Evolutionary conservation across 305 asterid genomes (phyloP), one percentile per base, ranked within the genome.

Genomic region (Lippia alba): DNA sequence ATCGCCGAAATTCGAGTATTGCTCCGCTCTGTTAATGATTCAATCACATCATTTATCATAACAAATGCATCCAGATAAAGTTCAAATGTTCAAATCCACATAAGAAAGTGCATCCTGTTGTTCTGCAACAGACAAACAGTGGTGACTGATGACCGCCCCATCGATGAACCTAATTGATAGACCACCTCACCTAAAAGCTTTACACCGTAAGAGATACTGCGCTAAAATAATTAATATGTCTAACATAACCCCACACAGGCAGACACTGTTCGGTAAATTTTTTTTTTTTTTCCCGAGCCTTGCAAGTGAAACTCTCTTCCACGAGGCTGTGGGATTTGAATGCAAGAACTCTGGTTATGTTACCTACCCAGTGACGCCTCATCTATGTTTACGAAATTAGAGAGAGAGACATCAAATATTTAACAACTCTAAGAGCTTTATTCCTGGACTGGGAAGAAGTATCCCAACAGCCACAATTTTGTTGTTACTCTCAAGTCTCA

Each of bases 381-480:
- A 44, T 44, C 49, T 3, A 8, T 5, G 49, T 11, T 44, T 44
- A 44, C 4, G 49, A 8, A 5, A 8, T 39, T 39, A 39, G 7
- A 39, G 45, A 44, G 49, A 11, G 0, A 11, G 49, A 8, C 49
- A 44, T 36, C 6, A 36, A 36, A 36, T 36, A 36, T 44, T 44
- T 7, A 10, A 44, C 12, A 66, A 49, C 53, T 48, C 19, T 18
- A 59, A 44, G 11, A 44, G 4, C 12, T 66, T 45, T 73, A 49
- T 61, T 54, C 70, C 53, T 45, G 57, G 46, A 61, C 53, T 10
- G 48, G 49, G 17, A 56, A 67, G 51, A 66, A 24, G 34, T 68
- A 69, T 56, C 63, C 64, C 45, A 34, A 40, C 63, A 9, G 15
- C 61, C 54, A 48, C 54, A 50, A 15, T 67, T 12, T 30, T 48